Percentiles rank a stretch among this genome's conserved stretches.
Conservation (phyloP, 768 basidiomycete genomes). For the Leucosporidium scottii region DNA sequence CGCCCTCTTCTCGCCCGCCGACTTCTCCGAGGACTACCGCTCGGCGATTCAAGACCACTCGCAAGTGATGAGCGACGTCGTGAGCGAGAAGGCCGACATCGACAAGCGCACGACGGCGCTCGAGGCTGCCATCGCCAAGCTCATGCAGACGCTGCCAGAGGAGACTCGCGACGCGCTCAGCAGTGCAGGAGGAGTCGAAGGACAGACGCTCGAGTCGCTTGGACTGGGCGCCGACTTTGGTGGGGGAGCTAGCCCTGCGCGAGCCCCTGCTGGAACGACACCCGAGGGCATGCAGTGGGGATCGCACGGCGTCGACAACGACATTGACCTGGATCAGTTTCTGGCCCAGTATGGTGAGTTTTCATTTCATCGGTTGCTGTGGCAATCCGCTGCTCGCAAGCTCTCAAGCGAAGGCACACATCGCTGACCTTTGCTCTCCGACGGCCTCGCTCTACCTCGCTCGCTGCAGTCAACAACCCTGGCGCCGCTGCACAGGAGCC, state of each 20-base stretch:
- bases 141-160: conserved; percentile 20
- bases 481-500: neutral
- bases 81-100: conserved; percentile 22
- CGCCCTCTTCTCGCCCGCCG: conserved; percentile 7
- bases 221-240: conserved; percentile 3
- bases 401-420: no score
- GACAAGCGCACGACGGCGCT: conserved; percentile 27
- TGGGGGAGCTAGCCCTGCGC: neutral
- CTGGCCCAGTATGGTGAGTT: conserved; percentile 26
- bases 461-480: neutral
- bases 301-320: neutral
- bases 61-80: neutral
- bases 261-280: neutral
- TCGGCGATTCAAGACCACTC: conserved; percentile 7
- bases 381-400: no score
- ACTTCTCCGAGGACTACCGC: neutral
- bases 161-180: conserved; percentile 24
- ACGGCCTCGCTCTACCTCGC: no score
- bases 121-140: conserved; percentile 23
- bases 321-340: conserved; percentile 27
- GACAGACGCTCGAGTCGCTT: conserved; percentile 2
- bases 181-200: conserved; percentile 6
- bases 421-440: no score
- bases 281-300: neutral
- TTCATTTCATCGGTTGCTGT: no score